These are phyloP conservation scores for Phaeoacremonium minimum DNA, from an alignment of 2,329 filamentous ascomycete genomes.

Conservation along the genomic window DNA sequence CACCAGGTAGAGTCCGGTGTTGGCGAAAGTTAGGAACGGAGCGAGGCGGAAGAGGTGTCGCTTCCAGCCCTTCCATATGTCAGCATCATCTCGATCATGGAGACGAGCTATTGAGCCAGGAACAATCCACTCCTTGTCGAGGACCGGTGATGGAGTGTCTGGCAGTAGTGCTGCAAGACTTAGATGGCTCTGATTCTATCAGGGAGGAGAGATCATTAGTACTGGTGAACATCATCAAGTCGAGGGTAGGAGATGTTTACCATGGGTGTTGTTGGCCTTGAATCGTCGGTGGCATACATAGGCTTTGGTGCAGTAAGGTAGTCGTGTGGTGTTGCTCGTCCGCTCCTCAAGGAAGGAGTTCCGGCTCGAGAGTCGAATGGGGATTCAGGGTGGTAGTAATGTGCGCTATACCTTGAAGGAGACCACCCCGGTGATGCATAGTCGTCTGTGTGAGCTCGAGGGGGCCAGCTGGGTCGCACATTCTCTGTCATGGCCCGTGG, in stretches of 20 bases:
- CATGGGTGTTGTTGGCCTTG: slow-evolving; percentile 17
- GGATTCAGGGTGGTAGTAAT: slow-evolving; percentile 16
- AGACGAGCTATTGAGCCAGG: slow-evolving; percentile 30
- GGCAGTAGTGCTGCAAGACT: slow-evolving; percentile 35
- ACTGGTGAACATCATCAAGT: too few relatives aligned
- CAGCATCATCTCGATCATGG: slow-evolving; percentile 34
- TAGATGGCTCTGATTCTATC: slow-evolving; percentile 36
- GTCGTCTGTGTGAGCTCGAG: background rate
- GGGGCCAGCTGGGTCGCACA: background rate
- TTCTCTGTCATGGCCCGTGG: background rate
- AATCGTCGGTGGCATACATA: slow-evolving; percentile 10
- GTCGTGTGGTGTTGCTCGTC: slow-evolving; percentile 18
- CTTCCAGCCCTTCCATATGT: slow-evolving; percentile 37
- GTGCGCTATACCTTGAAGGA: slow-evolving; percentile 9
- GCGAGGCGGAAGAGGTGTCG: slow-evolving; percentile 29
- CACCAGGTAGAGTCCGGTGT: slow-evolving; percentile 30
- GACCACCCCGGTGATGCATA: background rate
- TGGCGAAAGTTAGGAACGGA: slow-evolving; percentile 30
- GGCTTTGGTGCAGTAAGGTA: slow-evolving; percentile 12
- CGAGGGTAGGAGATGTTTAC: too few relatives aligned
- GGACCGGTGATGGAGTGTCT: slow-evolving; percentile 17
- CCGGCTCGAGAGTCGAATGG: slow-evolving; percentile 18
- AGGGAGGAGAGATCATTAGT: too few relatives aligned
- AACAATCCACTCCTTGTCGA: slow-evolving; percentile 26
- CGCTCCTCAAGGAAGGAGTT: slow-evolving; percentile 22